Evolutionary conservation across 306 rosid genomes (phyloP).

Genomic region (Quercus alba): DNA sequence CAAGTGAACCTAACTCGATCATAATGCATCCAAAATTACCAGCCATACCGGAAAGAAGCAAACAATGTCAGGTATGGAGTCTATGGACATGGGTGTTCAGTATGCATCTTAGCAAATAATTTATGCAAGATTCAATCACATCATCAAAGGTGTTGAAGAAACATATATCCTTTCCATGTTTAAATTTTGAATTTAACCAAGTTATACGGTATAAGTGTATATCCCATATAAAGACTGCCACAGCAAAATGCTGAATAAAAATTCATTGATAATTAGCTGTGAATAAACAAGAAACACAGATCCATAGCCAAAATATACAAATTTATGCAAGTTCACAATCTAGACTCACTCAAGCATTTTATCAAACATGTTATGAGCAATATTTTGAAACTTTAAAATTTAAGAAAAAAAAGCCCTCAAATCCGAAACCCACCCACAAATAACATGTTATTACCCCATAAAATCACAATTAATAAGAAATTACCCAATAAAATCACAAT

Average conservation of each 20-base stretch:
- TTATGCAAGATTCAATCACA: neutral
- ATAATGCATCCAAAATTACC: neutral
- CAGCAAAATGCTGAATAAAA: neutral
- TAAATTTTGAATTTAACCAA: neutral
- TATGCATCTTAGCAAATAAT: neutral
- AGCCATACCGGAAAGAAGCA: neutral
- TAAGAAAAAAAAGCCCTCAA: too few relatives aligned
- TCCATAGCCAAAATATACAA: too few relatives aligned
- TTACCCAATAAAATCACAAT: too few relatives aligned
- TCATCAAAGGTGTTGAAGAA: neutral
- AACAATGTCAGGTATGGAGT: neutral
- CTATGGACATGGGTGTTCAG: neutral
- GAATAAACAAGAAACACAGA: too few relatives aligned
- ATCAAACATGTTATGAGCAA: too few relatives aligned
- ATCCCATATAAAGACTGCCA: neutral
- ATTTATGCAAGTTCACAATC: too few relatives aligned
- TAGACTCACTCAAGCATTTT: too few relatives aligned
- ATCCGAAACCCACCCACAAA: too few relatives aligned
- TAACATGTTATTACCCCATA: too few relatives aligned
- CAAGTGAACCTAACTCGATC: neutral
- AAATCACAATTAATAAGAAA: too few relatives aligned
- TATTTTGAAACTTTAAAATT: too few relatives aligned
- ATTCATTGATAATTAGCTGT: neutral
- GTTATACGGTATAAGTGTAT: neutral
- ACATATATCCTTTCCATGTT: neutral